Conservation (phyloP, 2,329 filamentous ascomycete genomes). For the Esteya vermicola region DNA sequence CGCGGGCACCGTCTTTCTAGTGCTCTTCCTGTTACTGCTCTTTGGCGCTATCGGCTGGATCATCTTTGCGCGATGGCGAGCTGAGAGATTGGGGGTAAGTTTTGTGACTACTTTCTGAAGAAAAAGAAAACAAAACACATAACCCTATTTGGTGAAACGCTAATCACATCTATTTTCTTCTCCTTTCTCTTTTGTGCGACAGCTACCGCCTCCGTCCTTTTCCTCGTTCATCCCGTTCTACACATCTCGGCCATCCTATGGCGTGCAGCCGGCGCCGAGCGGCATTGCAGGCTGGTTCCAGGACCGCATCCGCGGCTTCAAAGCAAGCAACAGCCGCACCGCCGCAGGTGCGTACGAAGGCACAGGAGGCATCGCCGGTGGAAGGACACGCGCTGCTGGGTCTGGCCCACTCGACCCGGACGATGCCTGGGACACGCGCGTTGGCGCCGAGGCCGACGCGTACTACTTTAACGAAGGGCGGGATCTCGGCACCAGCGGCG, state of each 20-base stretch:
- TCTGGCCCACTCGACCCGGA: slow-evolving; percentile 59
- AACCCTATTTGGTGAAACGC: no score
- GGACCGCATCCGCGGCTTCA: slow-evolving; percentile 48
- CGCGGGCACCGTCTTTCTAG: slow-evolving; percentile 57
- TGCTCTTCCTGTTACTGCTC: slow-evolving; percentile 49
- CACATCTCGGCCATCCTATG: slow-evolving; percentile 30
- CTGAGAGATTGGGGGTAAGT: slow-evolving; percentile 54
- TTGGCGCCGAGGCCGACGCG: slow-evolving; percentile 56
- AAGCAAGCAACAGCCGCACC: slow-evolving; percentile 44
- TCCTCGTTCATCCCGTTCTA: slow-evolving; percentile 59
- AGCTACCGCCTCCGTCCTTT: slow-evolving; percentile 57
- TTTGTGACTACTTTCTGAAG: neutral
- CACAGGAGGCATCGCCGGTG: slow-evolving; percentile 19
- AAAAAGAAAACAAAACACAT: no score
- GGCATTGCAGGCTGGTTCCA: slow-evolving; percentile 62
- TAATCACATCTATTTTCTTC: no score
- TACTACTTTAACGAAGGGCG: slow-evolving; percentile 56
- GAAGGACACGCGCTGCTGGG: slow-evolving; percentile 20
- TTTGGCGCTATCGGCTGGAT: slow-evolving; percentile 50
- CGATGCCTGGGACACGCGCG: slow-evolving; percentile 72
- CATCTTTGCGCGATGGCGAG: slow-evolving; percentile 56
- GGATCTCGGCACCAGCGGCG: slow-evolving; percentile 42
- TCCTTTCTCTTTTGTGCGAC: neutral
- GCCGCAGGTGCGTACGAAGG: slow-evolving; percentile 60
- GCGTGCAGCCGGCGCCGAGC: slow-evolving; percentile 38